Base-by-base conservation (phyloP, 768 basidiomycete genomes). In the Calvatia gigantea region DNA sequence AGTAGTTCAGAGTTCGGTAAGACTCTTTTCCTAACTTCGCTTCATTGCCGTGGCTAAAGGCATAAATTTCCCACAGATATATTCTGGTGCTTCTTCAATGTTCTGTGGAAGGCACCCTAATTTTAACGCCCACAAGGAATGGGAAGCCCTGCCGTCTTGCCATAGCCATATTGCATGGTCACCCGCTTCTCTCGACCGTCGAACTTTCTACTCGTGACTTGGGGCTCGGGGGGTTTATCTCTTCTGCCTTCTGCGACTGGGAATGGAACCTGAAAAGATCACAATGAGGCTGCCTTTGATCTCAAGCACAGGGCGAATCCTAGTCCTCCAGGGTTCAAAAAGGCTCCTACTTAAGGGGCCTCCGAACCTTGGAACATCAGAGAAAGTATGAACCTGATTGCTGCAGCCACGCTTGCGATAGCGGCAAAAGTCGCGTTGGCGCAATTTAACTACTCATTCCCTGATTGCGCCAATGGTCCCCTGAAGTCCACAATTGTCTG, bases 401-500 rank as follows among this genome's bases (percentile, higher is more conserved):
- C 27, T 28, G 31, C 39, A 4, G 17, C 21, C 21, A 56, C 46
- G 41, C 37, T 56, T 23, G 25, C 46, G 8, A 14, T 41, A 27
- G 38, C 27, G 17, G 29, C 46, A 15, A 41, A 42, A 17, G 25
- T 42, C n/a, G 46, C 38, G 6, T 38, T 48, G 17, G 54, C 46
- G 4, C 54, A 42, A 23, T 52, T 69, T 45, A 61, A 60, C 11
- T 76, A 71, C 54, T 61, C 68, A 7, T 82, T 82, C 60, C 81
- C 80, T 0, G 75, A 82, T 61, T 83, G 82, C 46, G 61, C 63
- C n/a, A 70, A 65, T 29, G 75, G 70, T 0, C 80, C 79, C 2
- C 68, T 83, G 55, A 72, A 70, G 39, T 67, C 65, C 17, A 81
- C 75, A 54, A 64, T 66, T 6, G 77, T 83, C 29, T 84, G 81